Conservation (phyloP, 805 yeast species). For the Saccharomyces jurei region DNA sequence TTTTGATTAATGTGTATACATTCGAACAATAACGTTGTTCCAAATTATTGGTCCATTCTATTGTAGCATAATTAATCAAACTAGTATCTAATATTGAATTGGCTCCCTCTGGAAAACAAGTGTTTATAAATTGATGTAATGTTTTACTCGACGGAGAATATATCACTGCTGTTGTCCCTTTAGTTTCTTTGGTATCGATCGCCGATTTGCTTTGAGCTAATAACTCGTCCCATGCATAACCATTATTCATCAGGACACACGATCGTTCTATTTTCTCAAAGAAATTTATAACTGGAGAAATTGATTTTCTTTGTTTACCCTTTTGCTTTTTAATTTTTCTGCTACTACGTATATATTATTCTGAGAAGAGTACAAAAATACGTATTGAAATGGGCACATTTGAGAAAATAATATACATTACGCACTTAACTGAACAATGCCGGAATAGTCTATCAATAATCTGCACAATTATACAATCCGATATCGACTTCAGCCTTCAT, state of each 20-base stretch:
- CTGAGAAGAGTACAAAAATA: neutral
- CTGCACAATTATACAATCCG: conserved; percentile 53
- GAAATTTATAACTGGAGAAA: neutral
- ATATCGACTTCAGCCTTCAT: conserved; percentile 74
- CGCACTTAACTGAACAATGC: neutral
- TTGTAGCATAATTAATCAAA: neutral
- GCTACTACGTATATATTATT: neutral
- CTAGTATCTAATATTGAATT: neutral
- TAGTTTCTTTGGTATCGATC: neutral
- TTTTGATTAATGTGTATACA: neutral
- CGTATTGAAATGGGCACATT: neutral
- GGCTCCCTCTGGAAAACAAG: conserved; percentile 3
- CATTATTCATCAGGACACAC: neutral
- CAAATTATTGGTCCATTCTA: neutral
- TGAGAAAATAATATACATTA: neutral
- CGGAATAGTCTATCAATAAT: conserved; percentile 29
- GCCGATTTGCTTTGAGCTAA: neutral
- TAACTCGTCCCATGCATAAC: neutral
- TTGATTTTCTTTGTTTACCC: neutral
- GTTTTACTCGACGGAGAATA: conserved; percentile 6
- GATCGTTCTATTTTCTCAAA: neutral
- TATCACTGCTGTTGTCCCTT: neutral
- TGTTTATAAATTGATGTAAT: conserved; percentile 5
- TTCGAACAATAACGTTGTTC: neutral
- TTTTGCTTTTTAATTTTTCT: neutral